A percentile compares a stretch with the other conserved stretches of the same genome.
These are phyloP conservation scores for Volvox africanus DNA, from an alignment of 139 green algal species.

Conservation along the genomic window DNA sequence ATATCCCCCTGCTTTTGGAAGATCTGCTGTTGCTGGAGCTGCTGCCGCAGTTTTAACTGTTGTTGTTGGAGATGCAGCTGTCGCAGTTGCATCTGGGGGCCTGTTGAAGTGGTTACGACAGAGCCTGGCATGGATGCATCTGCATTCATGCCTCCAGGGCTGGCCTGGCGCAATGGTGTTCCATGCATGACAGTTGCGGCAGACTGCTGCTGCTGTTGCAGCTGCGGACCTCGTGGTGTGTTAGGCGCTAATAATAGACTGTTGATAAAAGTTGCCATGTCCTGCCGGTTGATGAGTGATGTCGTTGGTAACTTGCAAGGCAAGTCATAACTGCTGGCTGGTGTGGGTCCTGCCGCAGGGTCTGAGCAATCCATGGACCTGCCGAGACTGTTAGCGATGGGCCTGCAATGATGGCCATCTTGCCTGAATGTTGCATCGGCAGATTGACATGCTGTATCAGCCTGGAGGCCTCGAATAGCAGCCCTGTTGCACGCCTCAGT, in stretches of 20 bases:
- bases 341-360: too few relatives aligned
- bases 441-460: too few relatives aligned
- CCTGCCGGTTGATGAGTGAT: neutral
- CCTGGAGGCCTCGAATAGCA: neutral
- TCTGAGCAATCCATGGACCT: too few relatives aligned
- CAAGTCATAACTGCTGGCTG: too few relatives aligned
- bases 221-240: neutral
- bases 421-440: too few relatives aligned
- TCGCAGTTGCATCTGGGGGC: neutral
- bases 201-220: constrained; percentile 2
- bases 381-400: too few relatives aligned
- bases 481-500: neutral
- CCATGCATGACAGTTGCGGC: neutral
- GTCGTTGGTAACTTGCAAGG: too few relatives aligned
- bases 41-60: neutral
- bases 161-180: too few relatives aligned
- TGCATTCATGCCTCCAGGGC: too few relatives aligned
- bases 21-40: constrained; percentile 6
- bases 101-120: neutral
- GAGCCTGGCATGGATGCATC: neutral
- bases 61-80: neutral
- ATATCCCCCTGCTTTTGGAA: neutral
- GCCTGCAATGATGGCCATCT: too few relatives aligned
- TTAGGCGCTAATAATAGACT: neutral
- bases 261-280: neutral